Evolutionary conservation across 129 eudicot species (phyloP).

Genomic region (Helichrysum umbraculigerum): DNA sequence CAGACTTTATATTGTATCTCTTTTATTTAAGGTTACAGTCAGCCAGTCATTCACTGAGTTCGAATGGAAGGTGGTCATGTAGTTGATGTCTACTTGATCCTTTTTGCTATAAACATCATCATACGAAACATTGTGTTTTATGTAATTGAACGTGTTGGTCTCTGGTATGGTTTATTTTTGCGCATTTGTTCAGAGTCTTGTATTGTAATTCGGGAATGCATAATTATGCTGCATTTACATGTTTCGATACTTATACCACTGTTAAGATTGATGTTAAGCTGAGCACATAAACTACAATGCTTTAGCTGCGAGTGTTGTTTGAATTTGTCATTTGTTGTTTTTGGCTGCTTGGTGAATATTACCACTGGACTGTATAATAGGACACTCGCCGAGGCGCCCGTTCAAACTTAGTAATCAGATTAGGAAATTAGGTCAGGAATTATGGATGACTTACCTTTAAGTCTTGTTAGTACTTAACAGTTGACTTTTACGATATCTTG

Average conservation of each 20-base stretch:
- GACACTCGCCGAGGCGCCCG: too few species aligned
- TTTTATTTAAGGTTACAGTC: too few species aligned
- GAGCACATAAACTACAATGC: not conserved
- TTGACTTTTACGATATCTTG: not conserved
- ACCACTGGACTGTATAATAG: too few species aligned
- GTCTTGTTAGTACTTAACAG: not conserved
- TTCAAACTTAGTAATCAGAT: not conserved
- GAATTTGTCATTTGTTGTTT: not conserved
- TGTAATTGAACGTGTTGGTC: too few species aligned
- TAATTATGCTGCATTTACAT: too few species aligned
- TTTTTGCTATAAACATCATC: constrained; percentile 9
- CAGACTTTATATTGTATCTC: not conserved
- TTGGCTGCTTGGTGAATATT: not conserved
- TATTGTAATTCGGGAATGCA: too few species aligned
- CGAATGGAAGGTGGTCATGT: not conserved
- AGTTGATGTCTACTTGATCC: not conserved
- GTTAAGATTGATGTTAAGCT: not conserved
- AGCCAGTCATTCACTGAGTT: too few species aligned
- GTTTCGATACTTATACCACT: not conserved
- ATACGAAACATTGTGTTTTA: not conserved
- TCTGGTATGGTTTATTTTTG: not conserved
- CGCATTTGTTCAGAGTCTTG: not conserved
- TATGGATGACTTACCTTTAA: too few species aligned
- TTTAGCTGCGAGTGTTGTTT: not conserved
- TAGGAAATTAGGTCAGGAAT: too few species aligned